Percentiles rank a stretch among this genome's conserved stretches.
These are phyloP conservation scores for Pseudogymnoascus destructans DNA, from an alignment of 2,329 filamentous ascomycete genomes.

Conservation along the genomic window DNA sequence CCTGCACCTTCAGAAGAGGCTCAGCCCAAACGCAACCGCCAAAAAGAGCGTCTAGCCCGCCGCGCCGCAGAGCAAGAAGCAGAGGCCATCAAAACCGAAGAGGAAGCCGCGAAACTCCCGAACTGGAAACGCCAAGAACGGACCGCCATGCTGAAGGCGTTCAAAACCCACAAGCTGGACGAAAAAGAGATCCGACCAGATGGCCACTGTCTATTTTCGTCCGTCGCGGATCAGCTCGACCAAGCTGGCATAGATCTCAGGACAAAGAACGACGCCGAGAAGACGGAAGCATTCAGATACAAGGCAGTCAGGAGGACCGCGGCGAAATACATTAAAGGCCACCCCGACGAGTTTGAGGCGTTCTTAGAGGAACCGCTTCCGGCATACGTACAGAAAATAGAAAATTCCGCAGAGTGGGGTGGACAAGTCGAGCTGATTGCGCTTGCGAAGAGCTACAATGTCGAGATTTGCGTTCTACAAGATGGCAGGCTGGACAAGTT, in stretches of 20 bases:
- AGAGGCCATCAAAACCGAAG: constrained; percentile 50
- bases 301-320: constrained; percentile 55
- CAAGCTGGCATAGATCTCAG: constrained; percentile 36
- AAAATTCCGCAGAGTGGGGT: constrained; percentile 88
- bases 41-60: constrained; percentile 81
- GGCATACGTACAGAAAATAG: constrained; percentile 61
- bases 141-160: constrained; percentile 53
- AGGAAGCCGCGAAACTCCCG: constrained; percentile 62
- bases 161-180: constrained; percentile 48
- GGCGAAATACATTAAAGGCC: constrained; percentile 60
- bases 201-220: constrained; percentile 89
- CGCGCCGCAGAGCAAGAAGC: constrained; percentile 76
- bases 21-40: constrained; percentile 61
- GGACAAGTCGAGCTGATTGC: constrained; percentile 84
- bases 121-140: constrained; percentile 61
- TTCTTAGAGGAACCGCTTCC: constrained; percentile 76
- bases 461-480: constrained; percentile 76
- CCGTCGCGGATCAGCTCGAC: constrained; percentile 71
- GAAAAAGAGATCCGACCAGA: constrained; percentile 78
- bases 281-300: constrained; percentile 39
- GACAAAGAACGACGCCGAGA: constrained; percentile 17
- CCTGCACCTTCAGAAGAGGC: constrained; percentile 15
- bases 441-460: constrained; percentile 64
- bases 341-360: constrained; percentile 69
- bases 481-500: constrained; percentile 72